Evolutionary conservation across 2,329 filamentous ascomycete genomes (phyloP), one percentile per base, ranked within the genome.

Genomic region (Nemania diffusa): DNA sequence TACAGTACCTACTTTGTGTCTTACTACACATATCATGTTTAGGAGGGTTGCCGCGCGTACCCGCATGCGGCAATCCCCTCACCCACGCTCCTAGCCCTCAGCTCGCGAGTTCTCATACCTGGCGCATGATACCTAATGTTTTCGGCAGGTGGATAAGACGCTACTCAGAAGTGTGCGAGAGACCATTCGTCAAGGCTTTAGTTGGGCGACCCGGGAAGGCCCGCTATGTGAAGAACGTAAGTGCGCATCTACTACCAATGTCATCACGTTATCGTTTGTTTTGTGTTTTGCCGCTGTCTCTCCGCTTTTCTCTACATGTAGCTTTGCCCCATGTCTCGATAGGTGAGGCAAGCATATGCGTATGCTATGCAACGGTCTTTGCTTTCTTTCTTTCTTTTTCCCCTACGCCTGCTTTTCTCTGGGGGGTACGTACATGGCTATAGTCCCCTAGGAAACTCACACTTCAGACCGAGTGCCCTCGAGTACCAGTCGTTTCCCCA

Each of bases 221-320:
- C 96, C 96, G 20, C 85, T 99, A 27, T 98, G 96, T 79, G 96
- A 99, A 91, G 96, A 99, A 83, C 96, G 91, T 93, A 84, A 87
- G 91, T 89, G 34, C 70, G 62, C 64, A 67, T 68, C 66, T 17
- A 15, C 42, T 46, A 46, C 42, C 20, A 46, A 64, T 71, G 70
- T 61, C 64, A 70, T 69, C 71, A 62, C 52, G 44, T 66, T 52
- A 58, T 58, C 51, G 34, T 40, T 13, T 40, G 5, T 7, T 40
- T 40, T 40, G 5, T 13, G 9, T 40, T 40, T 40, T 40, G 34
- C 34, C 34, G 51, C 60, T 56, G 56, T 55, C 59, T 57, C 61
- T 52, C 44, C 48, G 42, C 50, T 57, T 52, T 57, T 56, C 50
- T 40, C 53, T 55, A 22, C n/a, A n/a, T n/a, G n/a, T n/a, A 64